Evolutionary conservation across 2,329 filamentous ascomycete genomes (phyloP).

Genomic region (Curvularia eragrostidis): DNA sequence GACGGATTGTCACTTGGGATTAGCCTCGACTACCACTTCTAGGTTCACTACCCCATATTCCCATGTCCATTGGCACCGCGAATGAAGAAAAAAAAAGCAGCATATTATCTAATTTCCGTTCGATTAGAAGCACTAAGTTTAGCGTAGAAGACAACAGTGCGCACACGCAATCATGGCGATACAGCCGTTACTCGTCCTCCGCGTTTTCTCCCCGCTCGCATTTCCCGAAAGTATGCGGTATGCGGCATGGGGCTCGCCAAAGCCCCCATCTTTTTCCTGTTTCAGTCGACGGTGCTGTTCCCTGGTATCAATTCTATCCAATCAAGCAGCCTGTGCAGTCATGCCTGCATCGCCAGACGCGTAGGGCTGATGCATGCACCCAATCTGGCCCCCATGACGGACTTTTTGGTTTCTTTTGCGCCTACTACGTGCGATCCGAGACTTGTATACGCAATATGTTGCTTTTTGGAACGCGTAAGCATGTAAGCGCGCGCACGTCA

Average conservation of each 20-base stretch:
- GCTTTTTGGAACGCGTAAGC: constrained; percentile 24
- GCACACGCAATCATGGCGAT: constrained; percentile 11
- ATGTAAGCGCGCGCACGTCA: constrained; percentile 8
- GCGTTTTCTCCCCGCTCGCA: constrained; percentile 29
- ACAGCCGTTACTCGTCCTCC: constrained; percentile 16
- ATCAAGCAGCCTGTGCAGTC: neutral
- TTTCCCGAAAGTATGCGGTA: constrained; percentile 23
- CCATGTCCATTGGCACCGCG: neutral
- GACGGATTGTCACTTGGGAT: constrained; percentile 13
- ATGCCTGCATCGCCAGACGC: neutral
- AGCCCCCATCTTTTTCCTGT: neutral
- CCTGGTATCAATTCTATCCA: neutral
- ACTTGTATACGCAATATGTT: neutral
- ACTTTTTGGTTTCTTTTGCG: neutral
- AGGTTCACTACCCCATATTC: neutral
- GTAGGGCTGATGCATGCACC: constrained; percentile 20
- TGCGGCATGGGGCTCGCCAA: neutral
- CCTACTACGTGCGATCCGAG: constrained; percentile 3
- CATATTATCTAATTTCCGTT: neutral
- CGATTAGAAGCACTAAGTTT: neutral
- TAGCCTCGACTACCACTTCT: neutral
- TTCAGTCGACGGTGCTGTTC: neutral
- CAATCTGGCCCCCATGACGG: no score
- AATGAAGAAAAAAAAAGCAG: neutral
- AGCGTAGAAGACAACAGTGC: neutral